Base-by-base conservation (phyloP, 1,284 basidiomycete species). In the Ceratobasidium sp. region DNA sequence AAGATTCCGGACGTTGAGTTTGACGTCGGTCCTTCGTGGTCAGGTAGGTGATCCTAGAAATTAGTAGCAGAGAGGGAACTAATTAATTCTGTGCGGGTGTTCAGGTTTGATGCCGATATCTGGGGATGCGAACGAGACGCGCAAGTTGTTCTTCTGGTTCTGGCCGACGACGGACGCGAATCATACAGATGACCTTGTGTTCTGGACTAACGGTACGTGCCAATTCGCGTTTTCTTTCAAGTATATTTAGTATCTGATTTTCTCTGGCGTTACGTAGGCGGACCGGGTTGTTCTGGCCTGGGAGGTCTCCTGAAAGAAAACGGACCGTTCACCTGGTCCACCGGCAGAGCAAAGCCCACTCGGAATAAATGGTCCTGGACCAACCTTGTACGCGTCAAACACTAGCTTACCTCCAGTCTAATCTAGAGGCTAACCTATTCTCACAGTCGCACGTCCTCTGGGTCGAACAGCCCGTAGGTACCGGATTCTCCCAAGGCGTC, bases 111-210 rank as follows among this genome's bases (percentile, higher is more conserved):
- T 93, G 66, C 91, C 92, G 11, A 92, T 93, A 71, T 92, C 90
- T 78, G 81, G 82, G 27, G 82, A 85, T 29, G 63, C 85, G 2
- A 85, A 90, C 56, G 92, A 93, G 81, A 90, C 89, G 4, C 86
- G 91, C 47, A 86, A 94, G 86, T 85, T 94, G 9, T 95, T 92
- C 85, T 95, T 95, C 83, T 95, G 93, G 94, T 91, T 93, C 82
- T 94, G 93, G 84, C 93, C 93, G 22, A 57, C 67, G 19, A 64
- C 64, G 15, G 47, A 75, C 41, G n/a, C n/a, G 47, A n/a, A 75
- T 29, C 31, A 75, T 24, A 60, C 62, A n/a, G 44, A 71, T 47
- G 65, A 71, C 19, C 74, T 75, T 9, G 64, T 71, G 9, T 71
- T 29, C 15, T 22, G 41, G 54, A 57, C 62, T 47, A 76, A 29